Evolutionary conservation across 331 rosid genomes (phyloP).

Genomic region (Acacia concinna): DNA sequence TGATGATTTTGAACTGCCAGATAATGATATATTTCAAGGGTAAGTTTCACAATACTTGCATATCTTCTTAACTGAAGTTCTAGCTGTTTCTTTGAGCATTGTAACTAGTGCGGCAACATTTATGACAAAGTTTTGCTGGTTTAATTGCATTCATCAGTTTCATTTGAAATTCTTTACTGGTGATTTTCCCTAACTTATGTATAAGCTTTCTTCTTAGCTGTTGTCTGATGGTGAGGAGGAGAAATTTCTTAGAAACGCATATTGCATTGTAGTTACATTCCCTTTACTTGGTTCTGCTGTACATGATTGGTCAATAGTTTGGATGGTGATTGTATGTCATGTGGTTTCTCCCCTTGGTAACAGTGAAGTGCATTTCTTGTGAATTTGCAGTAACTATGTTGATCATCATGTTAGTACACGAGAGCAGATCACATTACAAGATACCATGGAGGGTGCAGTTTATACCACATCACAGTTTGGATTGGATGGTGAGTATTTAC

Average conservation of each 20-base stretch:
- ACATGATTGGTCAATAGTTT: background rate
- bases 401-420: conserved; percentile 93
- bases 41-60: conserved; percentile 46
- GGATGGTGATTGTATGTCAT: conserved; percentile 18
- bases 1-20: conserved; percentile 99
- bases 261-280: conserved; percentile 12
- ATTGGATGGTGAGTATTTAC: conserved; percentile 75
- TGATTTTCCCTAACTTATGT: conserved; percentile 8
- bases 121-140: conserved; percentile 4
- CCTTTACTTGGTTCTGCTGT: background rate
- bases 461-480: conserved; percentile 94
- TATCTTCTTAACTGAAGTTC: conserved; percentile 16
- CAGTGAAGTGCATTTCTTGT: conserved; percentile 35
- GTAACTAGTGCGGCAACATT: background rate
- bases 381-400: conserved; percentile 82
- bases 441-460: conserved; percentile 87
- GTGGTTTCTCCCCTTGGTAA: conserved; percentile 32
- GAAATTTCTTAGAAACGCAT: conserved; percentile 1
- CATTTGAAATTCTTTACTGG: background rate
- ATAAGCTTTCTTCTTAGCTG: conserved; percentile 14
- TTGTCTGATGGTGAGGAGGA: conserved; percentile 14
- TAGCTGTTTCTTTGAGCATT: conserved; percentile 13
- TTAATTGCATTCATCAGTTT: conserved; percentile 9
- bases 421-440: conserved; percentile 99
- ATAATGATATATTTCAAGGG: conserved; percentile 91